Percentiles rank a stretch among this genome's conserved stretches.
Conservation (phyloP, 2,329 filamentous ascomycete genomes). For the Arthrobotrys sinensis region DNA sequence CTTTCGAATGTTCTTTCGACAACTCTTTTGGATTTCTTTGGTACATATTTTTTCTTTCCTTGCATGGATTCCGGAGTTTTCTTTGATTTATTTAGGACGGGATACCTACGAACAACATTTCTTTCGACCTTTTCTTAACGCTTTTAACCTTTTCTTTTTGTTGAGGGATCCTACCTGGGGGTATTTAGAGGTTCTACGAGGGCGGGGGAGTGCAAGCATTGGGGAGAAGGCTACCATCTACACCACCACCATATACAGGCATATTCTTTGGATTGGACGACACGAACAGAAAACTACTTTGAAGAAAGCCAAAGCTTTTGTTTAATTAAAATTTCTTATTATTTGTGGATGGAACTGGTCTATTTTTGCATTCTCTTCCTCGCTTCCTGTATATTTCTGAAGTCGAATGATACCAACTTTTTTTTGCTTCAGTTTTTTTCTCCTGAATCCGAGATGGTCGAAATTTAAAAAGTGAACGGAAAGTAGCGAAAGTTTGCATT, state of each 20-base stretch:
- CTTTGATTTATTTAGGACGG: slow-evolving; percentile 19
- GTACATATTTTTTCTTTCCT: slow-evolving; percentile 41
- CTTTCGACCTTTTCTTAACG: slow-evolving; percentile 23
- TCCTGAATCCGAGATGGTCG: not conserved
- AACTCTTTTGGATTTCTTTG: slow-evolving; percentile 36
- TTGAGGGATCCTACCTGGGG: slow-evolving; percentile 10
- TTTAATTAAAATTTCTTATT: slow-evolving; percentile 26
- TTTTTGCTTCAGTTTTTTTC: slow-evolving; percentile 3
- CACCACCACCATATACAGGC: slow-evolving; percentile 11
- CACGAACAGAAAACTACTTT: slow-evolving; percentile 15
- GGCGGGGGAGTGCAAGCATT: not conserved
- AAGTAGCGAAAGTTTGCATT: not conserved
- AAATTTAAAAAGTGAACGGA: not conserved
- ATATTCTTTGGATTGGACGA: slow-evolving; percentile 19
- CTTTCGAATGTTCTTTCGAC: slow-evolving; percentile 34
- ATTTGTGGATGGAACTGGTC: slow-evolving; percentile 21
- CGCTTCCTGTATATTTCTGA: slow-evolving; percentile 39
- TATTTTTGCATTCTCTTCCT: slow-evolving; percentile 28
- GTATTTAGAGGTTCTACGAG: slow-evolving; percentile 5
- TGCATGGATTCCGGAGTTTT: slow-evolving; percentile 46
- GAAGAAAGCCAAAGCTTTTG: slow-evolving; percentile 22
- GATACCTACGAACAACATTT: slow-evolving; percentile 26
- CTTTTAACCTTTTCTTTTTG: slow-evolving; percentile 35
- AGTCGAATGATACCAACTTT: slow-evolving; percentile 48
- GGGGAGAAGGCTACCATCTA: slow-evolving; percentile 5